These are phyloP conservation scores for Rhodotorula sp. DNA, from an alignment of 1,284 basidiomycete genomes.

Conservation along the genomic window DNA sequence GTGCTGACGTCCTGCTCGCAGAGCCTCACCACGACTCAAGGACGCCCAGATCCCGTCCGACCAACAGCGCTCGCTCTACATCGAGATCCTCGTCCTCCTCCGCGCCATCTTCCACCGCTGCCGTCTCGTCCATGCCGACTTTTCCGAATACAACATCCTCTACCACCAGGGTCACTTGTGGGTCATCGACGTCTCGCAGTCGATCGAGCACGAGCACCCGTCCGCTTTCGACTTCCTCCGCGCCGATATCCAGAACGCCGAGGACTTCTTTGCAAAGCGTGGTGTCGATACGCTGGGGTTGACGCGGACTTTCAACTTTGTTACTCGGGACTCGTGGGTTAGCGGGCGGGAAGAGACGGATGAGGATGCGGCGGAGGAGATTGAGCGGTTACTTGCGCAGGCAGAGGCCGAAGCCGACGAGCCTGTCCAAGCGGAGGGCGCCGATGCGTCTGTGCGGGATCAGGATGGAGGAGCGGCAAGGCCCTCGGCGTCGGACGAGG, in stretches of 20 bases:
- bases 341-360: slow-evolving; percentile 45
- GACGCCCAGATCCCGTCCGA: slow-evolving; percentile 69
- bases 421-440: slow-evolving; percentile 27
- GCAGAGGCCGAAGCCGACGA: slow-evolving; percentile 15
- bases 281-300: slow-evolving; percentile 78
- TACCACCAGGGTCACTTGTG: slow-evolving; percentile 67
- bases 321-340: slow-evolving; percentile 61
- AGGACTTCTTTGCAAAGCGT: slow-evolving; percentile 81
- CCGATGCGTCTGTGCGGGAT: slow-evolving; percentile 45
- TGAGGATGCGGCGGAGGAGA: slow-evolving; percentile 34
- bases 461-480: slow-evolving; percentile 36
- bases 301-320: slow-evolving; percentile 80
- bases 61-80: slow-evolving; percentile 65
- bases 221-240: slow-evolving; percentile 93
- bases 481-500: slow-evolving; percentile 64
- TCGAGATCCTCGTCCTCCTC: slow-evolving; percentile 74
- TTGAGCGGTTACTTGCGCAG: slow-evolving; percentile 29
- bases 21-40: slow-evolving; percentile 86
- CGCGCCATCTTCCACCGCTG: slow-evolving; percentile 86
- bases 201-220: slow-evolving; percentile 97
- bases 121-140: slow-evolving; percentile 93
- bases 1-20: slow-evolving; percentile 45
- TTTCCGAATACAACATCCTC: slow-evolving; percentile 97
- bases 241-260: slow-evolving; percentile 85
- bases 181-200: slow-evolving; percentile 98